Base-by-base conservation (phyloP, 305 asterid genomes). In the Fraxinus paxiana region DNA sequence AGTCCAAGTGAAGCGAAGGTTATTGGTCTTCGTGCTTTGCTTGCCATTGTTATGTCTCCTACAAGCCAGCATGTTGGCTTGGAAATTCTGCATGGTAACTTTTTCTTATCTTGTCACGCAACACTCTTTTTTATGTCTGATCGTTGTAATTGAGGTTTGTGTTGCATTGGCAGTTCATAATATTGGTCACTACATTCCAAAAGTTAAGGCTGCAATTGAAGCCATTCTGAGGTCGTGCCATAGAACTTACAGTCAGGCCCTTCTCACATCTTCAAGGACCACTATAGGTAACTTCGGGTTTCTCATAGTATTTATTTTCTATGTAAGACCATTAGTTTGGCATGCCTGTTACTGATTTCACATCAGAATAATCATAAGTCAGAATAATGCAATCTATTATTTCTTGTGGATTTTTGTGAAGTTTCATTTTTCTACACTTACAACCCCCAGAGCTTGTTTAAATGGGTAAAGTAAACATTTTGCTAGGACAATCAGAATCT, bases 1-100 rank as follows among this genome's bases (percentile, higher is more conserved):
- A 94, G 97, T 88, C 97, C 98, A 8, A 89, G 92, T 84, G 99
- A 96, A 90, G 98, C 98, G 63, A 96, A 96, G 85, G 98, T 96
- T 82, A 96, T 96, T 80, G 99, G 99, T 78, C 97, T 96, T 48
- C 97, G 99, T 67, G 98, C 99, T 79, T 92, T 96, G 92, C 98
- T 96, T 84, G 99, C 97, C 87, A 96, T 96, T 87, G 99, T 93
- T 80, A 89, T 91, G 95, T 92, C 99, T 84, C 99, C 99, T 61
- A 91, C 92, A 77, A 94, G 99, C 84, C 92, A 91, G 85, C 98
- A 94, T 81, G 97, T 90, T 84, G 98, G 99, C 81, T 84, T 96
- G 92, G 99, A 94, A 89, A 96, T 96, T 89, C 96, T 94, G 77
- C 99, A 96, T 28, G 99, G 99, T 96, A 85, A 82, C 82, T 76